Percentiles rank a stretch among this genome's conserved stretches.
phyloP scores from a whole-genome alignment of 129 eudicot species.

The Glebionis coronaria region DNA sequence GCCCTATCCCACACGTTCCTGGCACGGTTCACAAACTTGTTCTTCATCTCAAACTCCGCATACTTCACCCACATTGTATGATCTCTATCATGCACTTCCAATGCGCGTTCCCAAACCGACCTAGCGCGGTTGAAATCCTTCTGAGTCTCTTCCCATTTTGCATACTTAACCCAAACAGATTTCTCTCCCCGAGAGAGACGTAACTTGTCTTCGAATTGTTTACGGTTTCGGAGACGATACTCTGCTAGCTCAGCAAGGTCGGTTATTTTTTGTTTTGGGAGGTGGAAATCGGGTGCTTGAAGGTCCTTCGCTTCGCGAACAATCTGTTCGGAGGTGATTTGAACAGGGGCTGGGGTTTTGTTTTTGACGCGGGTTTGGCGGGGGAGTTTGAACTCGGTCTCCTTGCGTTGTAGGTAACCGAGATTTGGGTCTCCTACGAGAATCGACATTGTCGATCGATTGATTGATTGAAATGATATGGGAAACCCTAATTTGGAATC shows the following conservation, averaged over 20 bases:
- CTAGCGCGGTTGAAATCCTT: constrained; percentile 69
- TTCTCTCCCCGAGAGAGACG: constrained; percentile 74
- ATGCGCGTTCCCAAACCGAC: constrained; percentile 82
- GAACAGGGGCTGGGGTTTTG: constrained; percentile 89
- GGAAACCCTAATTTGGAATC: too few species aligned
- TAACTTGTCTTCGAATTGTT: constrained; percentile 72
- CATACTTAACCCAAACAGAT: constrained; percentile 91
- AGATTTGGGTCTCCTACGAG: constrained; percentile 45
- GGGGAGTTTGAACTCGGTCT: constrained; percentile 81
- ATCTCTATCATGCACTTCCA: constrained; percentile 70
- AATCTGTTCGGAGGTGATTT: constrained; percentile 95
- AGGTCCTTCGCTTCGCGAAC: constrained; percentile 89
- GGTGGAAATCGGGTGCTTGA: constrained; percentile 87
- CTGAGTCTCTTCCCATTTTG: constrained; percentile 95
- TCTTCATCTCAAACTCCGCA: constrained; percentile 88
- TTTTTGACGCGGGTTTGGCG: constrained; percentile 85
- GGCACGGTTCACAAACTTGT: constrained; percentile 75
- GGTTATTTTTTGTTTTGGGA: constrained; percentile 89
- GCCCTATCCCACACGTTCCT: constrained; percentile 91
- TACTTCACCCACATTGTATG: too few species aligned
- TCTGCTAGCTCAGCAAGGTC: constrained; percentile 82
- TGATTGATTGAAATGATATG: too few species aligned
- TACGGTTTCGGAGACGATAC: constrained; percentile 81
- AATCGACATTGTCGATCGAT: constrained; percentile 14
- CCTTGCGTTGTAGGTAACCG: constrained; percentile 69